These are phyloP conservation scores for Leccinum angustisporum DNA, from an alignment of 1,284 basidiomycete genomes.

Conservation along the genomic window DNA sequence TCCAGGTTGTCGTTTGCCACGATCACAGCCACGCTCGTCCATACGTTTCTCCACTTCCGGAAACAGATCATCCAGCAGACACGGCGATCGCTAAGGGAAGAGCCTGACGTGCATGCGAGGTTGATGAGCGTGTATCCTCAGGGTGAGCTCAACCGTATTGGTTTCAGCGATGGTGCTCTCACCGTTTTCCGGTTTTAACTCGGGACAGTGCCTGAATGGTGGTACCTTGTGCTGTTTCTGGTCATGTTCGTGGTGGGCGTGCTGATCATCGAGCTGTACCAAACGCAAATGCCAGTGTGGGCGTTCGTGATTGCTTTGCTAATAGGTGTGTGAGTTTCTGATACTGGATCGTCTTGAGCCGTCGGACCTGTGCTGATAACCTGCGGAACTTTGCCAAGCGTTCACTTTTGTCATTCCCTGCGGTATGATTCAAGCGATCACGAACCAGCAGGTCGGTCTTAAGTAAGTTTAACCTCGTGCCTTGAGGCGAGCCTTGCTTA, in stretches of 20 bases:
- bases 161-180: conserved; percentile 15
- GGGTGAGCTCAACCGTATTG: conserved; percentile 45
- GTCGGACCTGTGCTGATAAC: not conserved
- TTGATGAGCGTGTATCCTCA: conserved; percentile 73
- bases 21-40: conserved; percentile 65
- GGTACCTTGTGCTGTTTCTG: conserved; percentile 33
- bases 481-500: not conserved
- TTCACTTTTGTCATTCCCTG: too few species aligned
- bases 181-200: conserved; percentile 15
- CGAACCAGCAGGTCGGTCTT: conserved; percentile 43
- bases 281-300: conserved; percentile 58
- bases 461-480: conserved; percentile 28
- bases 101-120: conserved; percentile 74
- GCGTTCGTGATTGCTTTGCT: conserved; percentile 29
- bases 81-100: conserved; percentile 54
- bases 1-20: conserved; percentile 55
- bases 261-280: conserved; percentile 56
- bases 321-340: conserved; percentile 28
- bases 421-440: conserved; percentile 31
- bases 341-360: not conserved
- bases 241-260: conserved; percentile 57
- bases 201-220: conserved; percentile 33
- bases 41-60: conserved; percentile 69
- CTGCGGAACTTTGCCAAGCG: conserved; percentile 11
- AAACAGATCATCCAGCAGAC: conserved; percentile 58